phyloP scores from a whole-genome alignment of 2,329 filamentous ascomycete species.

The Escovopsis sp. region DNA sequence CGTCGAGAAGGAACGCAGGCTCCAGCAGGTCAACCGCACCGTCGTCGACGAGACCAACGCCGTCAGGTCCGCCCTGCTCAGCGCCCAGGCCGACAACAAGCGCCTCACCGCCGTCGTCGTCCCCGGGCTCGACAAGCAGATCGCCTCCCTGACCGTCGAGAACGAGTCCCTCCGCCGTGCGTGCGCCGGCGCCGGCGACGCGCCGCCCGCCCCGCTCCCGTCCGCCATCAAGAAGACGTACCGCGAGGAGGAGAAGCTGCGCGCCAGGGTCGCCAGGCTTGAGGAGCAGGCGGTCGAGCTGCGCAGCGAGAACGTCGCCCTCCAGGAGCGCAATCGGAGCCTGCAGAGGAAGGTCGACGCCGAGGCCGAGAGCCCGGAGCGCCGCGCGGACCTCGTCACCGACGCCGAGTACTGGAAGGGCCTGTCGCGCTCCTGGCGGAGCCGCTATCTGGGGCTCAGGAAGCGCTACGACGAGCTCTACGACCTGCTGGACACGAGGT shows the following conservation, averaged over 20 bases:
- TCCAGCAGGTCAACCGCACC: slow-evolving; percentile 21
- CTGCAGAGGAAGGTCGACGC: slow-evolving; percentile 19
- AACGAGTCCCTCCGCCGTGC: slow-evolving; percentile 25
- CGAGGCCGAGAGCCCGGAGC: slow-evolving; percentile 11
- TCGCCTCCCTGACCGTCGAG: slow-evolving; percentile 21
- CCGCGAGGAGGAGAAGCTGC: slow-evolving; percentile 19
- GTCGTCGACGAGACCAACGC: slow-evolving; percentile 18
- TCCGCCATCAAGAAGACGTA: slow-evolving; percentile 10
- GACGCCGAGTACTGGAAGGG: slow-evolving; percentile 23
- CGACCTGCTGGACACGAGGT: slow-evolving; percentile 15
- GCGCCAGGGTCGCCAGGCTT: slow-evolving; percentile 19
- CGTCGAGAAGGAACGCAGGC: slow-evolving; percentile 20
- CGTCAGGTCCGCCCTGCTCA: slow-evolving; percentile 22
- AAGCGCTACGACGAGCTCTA: slow-evolving; percentile 15
- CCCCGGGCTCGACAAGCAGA: slow-evolving; percentile 22
- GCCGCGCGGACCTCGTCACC: slow-evolving; percentile 7
- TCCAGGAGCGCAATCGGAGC: slow-evolving; percentile 20
- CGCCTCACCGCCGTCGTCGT: slow-evolving; percentile 18
- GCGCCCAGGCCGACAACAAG: slow-evolving; percentile 21
- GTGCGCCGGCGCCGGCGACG: slow-evolving; percentile 14
- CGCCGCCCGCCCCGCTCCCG: no score
- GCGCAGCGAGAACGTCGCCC: slow-evolving; percentile 20
- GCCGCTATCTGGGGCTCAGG: slow-evolving; percentile 14
- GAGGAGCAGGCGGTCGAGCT: slow-evolving; percentile 22
- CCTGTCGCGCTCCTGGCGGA: slow-evolving; percentile 17